These are phyloP conservation scores for Trypanosoma brucei DNA, from an alignment of 208 protist genomes.

Conservation along the genomic window DNA sequence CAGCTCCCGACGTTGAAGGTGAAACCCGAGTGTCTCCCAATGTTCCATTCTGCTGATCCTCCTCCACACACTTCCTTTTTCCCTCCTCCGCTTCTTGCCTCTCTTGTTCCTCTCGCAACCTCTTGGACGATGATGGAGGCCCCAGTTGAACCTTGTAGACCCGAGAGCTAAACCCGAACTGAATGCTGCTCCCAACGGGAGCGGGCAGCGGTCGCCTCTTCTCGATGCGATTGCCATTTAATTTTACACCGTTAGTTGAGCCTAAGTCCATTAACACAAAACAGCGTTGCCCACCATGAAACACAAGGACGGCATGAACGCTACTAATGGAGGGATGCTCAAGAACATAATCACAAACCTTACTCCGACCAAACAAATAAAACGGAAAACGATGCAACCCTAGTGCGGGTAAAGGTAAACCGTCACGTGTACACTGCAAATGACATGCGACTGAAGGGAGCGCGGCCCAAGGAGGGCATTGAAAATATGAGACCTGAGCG, in stretches of 20 bases:
- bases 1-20: too few species aligned
- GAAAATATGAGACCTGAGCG: constrained; percentile 68
- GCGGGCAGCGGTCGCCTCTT: constrained; percentile 52
- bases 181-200: constrained; percentile 46
- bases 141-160: constrained; percentile 67
- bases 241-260: constrained; percentile 76
- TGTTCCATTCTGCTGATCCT: neutral
- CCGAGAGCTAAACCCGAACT: constrained; percentile 75
- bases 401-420: constrained; percentile 42
- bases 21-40: too few species aligned
- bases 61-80: neutral
- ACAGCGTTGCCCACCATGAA: constrained; percentile 67
- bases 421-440: constrained; percentile 62
- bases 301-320: constrained; percentile 83
- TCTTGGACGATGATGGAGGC: constrained; percentile 35
- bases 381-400: constrained; percentile 74
- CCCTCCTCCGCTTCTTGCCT: constrained; percentile 10
- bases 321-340: constrained; percentile 81
- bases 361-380: constrained; percentile 83
- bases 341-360: constrained; percentile 81
- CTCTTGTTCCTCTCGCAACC: constrained; percentile 22
- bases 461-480: constrained; percentile 72
- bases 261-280: constrained; percentile 85
- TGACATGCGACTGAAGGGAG: constrained; percentile 61
- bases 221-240: constrained; percentile 64